Base-by-base conservation (phyloP, 805 yeast genomes). In the Lipomyces chichibuensis region DNA sequence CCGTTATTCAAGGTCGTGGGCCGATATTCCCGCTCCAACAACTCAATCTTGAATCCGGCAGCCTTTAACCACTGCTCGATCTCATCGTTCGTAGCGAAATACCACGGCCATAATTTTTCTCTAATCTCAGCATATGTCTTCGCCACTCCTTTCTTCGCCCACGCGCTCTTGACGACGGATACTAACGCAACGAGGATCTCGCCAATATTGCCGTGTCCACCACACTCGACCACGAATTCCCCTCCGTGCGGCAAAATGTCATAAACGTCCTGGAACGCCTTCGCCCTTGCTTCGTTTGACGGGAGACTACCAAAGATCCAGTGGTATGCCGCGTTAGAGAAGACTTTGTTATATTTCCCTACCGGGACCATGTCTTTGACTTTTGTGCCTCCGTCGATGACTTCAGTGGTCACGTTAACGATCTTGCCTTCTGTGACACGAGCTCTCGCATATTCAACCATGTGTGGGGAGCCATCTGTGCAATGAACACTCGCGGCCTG, bases 311-410 rank as follows among this genome's bases (percentile, higher is more conserved):
- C 71, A 37, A 72, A 62, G 53, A 73, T 66, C 75, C 75, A 73
- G 62, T 73, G 75, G 20, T 72, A 62, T 23, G 75, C 72, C n/a
- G 75, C 75, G 64, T 71, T 73, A 13, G 74, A 71, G 39, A 73
- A 73, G 51, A 73, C 74, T 53, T 69, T 73, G 60, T 65, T 62
- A 67, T 62, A 73, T 35, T 29, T 51, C n/a, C 63, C 69, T 20
- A 39, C 52, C 17, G 63, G 63, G 25, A 68, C n/a, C 46, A 32
- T 33, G 7, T 25, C 57, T 27, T 20, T 29, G 6, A 60, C 63
- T 11, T 35, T 29, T 7, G 56, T 32, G n/a, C 60, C 59, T 5
- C 66, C 69, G 54, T 68, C 72, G 39, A 66, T 62, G 11, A 69
- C 64, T n/a, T 39, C 59, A 9, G 60, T 54, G 32, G 66, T 65